These are phyloP conservation scores for Populus euphratica DNA, from an alignment of 345 rosid genomes.

Conservation along the genomic window DNA sequence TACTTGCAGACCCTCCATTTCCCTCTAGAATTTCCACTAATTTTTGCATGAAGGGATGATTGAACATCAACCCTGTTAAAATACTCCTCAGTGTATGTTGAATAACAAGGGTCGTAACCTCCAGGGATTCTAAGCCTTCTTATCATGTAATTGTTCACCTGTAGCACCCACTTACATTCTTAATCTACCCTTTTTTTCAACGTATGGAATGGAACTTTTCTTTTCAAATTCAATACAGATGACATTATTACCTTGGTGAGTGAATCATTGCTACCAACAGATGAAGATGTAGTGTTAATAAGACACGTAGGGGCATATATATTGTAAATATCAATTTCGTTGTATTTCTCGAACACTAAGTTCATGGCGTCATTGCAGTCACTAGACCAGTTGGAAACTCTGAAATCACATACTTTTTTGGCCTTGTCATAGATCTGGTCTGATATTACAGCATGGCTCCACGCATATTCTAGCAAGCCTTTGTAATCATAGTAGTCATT, in stretches of 20 bases:
- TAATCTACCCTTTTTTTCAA: too few relatives aligned
- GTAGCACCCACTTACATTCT: neutral
- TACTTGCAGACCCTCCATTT: constrained; percentile 58
- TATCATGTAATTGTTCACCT: constrained; percentile 10
- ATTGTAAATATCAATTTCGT: constrained; percentile 59
- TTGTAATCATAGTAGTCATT: constrained; percentile 40
- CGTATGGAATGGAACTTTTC: too few relatives aligned
- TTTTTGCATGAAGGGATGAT: constrained; percentile 44
- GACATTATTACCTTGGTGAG: neutral
- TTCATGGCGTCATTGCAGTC: constrained; percentile 38
- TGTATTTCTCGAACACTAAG: constrained; percentile 30
- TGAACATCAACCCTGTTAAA: constrained; percentile 54
- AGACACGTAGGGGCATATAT: constrained; percentile 54
- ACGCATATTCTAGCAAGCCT: constrained; percentile 58
- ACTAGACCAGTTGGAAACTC: constrained; percentile 32
- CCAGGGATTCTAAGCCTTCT: constrained; percentile 42
- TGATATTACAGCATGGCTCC: constrained; percentile 64
- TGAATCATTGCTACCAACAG: neutral
- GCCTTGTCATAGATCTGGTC: constrained; percentile 37
- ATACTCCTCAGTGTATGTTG: constrained; percentile 35
- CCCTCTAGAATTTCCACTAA: constrained; percentile 10
- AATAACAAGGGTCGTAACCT: constrained; percentile 58
- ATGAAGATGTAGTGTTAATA: constrained; percentile 21
- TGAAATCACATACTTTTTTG: constrained; percentile 49
- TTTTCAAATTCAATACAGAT: too few relatives aligned